Base-by-base conservation (phyloP, 768 basidiomycete genomes). In the Chalciporus sphaerocephalus region DNA sequence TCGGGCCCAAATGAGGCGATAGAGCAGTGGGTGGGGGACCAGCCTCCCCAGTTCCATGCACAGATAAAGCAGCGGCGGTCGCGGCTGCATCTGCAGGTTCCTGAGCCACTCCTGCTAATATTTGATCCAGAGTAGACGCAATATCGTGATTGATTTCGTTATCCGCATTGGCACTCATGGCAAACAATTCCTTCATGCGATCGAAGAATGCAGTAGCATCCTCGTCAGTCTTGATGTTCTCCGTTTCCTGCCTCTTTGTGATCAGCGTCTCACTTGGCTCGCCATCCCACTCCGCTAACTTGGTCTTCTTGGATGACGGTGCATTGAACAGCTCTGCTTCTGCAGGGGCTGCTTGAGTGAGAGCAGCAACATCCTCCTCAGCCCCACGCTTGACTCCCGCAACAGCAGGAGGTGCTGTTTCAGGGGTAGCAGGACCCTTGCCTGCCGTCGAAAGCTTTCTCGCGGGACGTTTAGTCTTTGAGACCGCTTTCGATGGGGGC, bases 261-360 rank as follows among this genome's bases (percentile, higher is more conserved):
- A 64, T 57, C 44, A 79, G 56, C 20, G 69, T 72, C 34, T 83
- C 79, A 51, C 69, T 80, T 13, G 75, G 67, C 20, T 76, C 70
- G 8, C 77, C 76, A 38, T 85, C 83, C 80, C 81, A 87, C 43
- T 89, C 85, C 17, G 76, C 5, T 5, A 6, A 79, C 71, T 84
- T 86, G 39, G 66, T 59, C 38, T 83, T 79, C 67, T 89, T 89
- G 12, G 87, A 83, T 6, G 85, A 81, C 6, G 84, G 85, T 6
- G 77, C 79, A 44, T 80, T 76, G 38, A 42, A 56, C 30, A 42
- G 48, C 44, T 57, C 66, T 17, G 57, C 51, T 38, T 64, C 58
- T 38, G 69, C 61, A 42, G 62, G 57, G 8, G 70, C 65, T 4
- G 66, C 54, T 10, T 48, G 67, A 21, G 60, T 53, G 2, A 64